These are phyloP conservation scores for Byssothecium circinans DNA, from an alignment of 2,329 filamentous ascomycete genomes.

Conservation along the genomic window DNA sequence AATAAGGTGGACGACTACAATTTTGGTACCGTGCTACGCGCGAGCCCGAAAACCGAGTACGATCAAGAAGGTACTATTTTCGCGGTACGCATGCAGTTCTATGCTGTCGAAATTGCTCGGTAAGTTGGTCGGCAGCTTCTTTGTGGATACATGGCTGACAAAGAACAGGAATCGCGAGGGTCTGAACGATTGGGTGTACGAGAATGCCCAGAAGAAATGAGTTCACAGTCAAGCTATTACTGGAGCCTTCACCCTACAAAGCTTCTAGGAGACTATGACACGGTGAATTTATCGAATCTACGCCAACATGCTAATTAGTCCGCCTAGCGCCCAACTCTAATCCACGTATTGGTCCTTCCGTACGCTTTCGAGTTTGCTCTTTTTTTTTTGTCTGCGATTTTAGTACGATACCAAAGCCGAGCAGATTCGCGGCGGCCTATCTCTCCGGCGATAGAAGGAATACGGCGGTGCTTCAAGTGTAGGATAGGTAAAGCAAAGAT, in stretches of 20 bases:
- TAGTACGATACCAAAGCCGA: not conserved
- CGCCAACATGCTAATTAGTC: not conserved
- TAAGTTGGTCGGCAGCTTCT: slow-evolving; percentile 38
- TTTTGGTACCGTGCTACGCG: slow-evolving; percentile 91
- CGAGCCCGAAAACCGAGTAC: slow-evolving; percentile 79
- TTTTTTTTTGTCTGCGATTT: not conserved
- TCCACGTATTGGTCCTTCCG: not conserved
- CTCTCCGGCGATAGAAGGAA: not conserved
- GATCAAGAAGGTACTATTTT: slow-evolving; percentile 90
- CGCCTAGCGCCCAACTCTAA: not conserved
- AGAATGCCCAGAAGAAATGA: slow-evolving; percentile 61
- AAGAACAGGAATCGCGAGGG: slow-evolving; percentile 73
- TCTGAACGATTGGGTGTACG: slow-evolving; percentile 96
- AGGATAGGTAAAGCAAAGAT: not conserved
- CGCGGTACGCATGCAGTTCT: slow-evolving; percentile 80
- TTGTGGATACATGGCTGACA: slow-evolving; percentile 18
- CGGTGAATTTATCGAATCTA: too few relatives aligned
- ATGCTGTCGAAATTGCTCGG: slow-evolving; percentile 75
- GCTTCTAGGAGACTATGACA: not conserved
- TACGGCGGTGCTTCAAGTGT: not conserved
- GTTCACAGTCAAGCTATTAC: not conserved
- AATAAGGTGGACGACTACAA: slow-evolving; percentile 97
- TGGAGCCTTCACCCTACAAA: not conserved
- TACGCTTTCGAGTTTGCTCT: not conserved
- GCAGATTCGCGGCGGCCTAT: not conserved